phyloP scores from a whole-genome alignment of 1,284 basidiomycete species.

The Ustilago trichophora region DNA sequence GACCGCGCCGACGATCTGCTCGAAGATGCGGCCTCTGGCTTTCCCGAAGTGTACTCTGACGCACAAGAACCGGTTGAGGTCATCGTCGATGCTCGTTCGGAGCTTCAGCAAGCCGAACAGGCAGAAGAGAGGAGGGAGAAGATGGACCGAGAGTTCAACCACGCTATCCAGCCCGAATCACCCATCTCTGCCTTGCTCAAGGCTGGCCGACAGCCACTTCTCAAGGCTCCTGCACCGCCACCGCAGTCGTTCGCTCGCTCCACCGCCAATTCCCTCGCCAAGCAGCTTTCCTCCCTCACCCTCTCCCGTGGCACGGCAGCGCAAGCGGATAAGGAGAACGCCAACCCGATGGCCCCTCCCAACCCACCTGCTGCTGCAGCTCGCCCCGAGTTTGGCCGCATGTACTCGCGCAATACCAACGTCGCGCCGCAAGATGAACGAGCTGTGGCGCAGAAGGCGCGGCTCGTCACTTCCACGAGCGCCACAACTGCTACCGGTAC shows the following conservation, averaged over 20 bases:
- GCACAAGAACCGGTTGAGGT: conserved; percentile 30
- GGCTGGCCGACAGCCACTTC: conserved; percentile 60
- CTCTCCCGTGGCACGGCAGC: conserved; percentile 4
- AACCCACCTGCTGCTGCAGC: conserved; percentile 3
- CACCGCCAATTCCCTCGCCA: conserved; percentile 34
- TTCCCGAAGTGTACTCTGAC: conserved; percentile 9
- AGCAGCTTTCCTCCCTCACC: conserved; percentile 41
- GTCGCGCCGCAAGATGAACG: conserved; percentile 6
- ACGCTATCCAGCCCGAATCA: conserved; percentile 91
- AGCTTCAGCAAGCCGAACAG: conserved; percentile 49
- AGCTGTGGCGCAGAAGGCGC: conserved; percentile 49
- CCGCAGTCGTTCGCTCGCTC: conserved; percentile 25
- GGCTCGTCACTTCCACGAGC: conserved; percentile 25
- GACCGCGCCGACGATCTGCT: conserved; percentile 49
- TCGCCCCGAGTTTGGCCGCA: conserved; percentile 27
- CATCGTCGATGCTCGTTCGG: conserved; percentile 40
- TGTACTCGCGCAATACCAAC: conserved; percentile 30
- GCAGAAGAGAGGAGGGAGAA: conserved; percentile 62
- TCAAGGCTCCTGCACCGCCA: conserved; percentile 49
- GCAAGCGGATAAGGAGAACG: conserved; percentile 61
- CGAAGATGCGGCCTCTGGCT: conserved; percentile 14
- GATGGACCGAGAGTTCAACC: conserved; percentile 89
- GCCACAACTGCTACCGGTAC: background rate
- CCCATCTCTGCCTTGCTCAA: conserved; percentile 89
- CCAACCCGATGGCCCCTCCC: conserved; percentile 42